These are phyloP conservation scores for Rostrohypoxylon terebratum DNA, from an alignment of 495 filamentous ascomycete genomes.

Conservation along the genomic window DNA sequence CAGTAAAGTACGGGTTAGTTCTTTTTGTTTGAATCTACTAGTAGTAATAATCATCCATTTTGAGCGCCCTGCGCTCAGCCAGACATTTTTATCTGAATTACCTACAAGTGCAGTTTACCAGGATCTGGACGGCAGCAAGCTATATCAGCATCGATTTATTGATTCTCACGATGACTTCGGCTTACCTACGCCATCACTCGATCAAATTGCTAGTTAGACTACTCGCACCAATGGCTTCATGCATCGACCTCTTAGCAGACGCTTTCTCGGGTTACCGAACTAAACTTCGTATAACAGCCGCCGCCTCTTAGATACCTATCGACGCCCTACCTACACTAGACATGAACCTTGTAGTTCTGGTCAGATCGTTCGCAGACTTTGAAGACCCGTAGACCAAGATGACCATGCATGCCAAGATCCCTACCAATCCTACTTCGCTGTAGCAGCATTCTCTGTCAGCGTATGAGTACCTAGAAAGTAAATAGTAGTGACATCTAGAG, in stretches of 20 bases:
- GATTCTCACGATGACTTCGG: constrained; percentile 15
- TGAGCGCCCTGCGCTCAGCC: background rate
- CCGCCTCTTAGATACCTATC: background rate
- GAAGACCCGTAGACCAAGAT: background rate
- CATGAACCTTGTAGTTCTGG: background rate
- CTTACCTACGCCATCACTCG: constrained; percentile 15
- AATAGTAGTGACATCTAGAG: constrained; percentile 6
- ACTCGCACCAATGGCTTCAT: background rate
- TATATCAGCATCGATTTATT: constrained; percentile 31
- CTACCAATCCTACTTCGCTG: constrained; percentile 10
- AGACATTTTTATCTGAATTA: constrained; percentile 11
- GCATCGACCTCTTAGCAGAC: background rate
- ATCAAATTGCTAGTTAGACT: background rate
- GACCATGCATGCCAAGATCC: constrained; percentile 26
- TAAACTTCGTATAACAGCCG: background rate
- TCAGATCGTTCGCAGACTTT: background rate
- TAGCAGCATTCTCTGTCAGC: constrained; percentile 2
- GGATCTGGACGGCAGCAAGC: constrained; percentile 4
- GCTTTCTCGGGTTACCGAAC: background rate
- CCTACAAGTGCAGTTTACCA: constrained; percentile 6
- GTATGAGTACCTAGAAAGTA: background rate
- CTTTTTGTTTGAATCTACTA: constrained; percentile 4
- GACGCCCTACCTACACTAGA: background rate
- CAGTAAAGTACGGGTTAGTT: background rate
- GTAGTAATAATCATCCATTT: background rate